Conservation (phyloP, 176 grass and related monocot genomes). For the Miscanthus lutarioriparius region DNA sequence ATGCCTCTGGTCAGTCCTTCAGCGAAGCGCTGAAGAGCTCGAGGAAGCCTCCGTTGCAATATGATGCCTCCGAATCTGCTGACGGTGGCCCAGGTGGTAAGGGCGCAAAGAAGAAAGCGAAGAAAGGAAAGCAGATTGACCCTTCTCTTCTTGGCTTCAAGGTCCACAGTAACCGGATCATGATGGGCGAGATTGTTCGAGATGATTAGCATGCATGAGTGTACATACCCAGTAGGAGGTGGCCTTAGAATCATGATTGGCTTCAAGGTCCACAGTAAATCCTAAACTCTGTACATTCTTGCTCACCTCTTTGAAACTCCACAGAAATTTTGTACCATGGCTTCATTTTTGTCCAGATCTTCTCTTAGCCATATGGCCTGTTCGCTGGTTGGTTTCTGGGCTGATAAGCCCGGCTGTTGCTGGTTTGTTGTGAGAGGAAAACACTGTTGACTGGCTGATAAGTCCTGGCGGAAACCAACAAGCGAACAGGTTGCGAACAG, state of each 20-base stretch:
- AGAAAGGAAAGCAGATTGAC: constrained; percentile 98
- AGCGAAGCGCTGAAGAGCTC: constrained; percentile 81
- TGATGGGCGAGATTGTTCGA: constrained; percentile 98
- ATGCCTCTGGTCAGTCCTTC: constrained; percentile 71
- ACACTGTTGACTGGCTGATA: too few species aligned
- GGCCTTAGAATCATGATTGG: not conserved
- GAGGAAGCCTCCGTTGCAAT: constrained; percentile 74
- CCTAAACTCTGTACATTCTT: constrained; percentile 50
- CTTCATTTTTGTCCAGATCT: constrained; percentile 26
- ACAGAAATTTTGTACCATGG: constrained; percentile 40
- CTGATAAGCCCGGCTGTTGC: too few species aligned
- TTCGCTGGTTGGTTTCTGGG: too few species aligned
- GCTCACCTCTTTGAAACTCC: constrained; percentile 31
- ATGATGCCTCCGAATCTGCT: constrained; percentile 40
- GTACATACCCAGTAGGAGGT: not conserved
- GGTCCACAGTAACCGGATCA: constrained; percentile 96
- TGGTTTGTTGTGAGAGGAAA: too few species aligned
- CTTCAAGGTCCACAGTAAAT: not conserved
- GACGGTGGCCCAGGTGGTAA: constrained; percentile 62
- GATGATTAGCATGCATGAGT: constrained; percentile 56
- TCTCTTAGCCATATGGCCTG: too few species aligned
- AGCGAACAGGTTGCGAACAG: too few species aligned
- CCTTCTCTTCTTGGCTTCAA: constrained; percentile 98
- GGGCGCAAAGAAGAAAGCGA: constrained; percentile 77
- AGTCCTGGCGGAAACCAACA: too few species aligned